A percentile compares a stretch with the other conserved stretches of the same genome.
Conservation (phyloP, 495 filamentous ascomycete genomes). For the Collariella sp. region DNA sequence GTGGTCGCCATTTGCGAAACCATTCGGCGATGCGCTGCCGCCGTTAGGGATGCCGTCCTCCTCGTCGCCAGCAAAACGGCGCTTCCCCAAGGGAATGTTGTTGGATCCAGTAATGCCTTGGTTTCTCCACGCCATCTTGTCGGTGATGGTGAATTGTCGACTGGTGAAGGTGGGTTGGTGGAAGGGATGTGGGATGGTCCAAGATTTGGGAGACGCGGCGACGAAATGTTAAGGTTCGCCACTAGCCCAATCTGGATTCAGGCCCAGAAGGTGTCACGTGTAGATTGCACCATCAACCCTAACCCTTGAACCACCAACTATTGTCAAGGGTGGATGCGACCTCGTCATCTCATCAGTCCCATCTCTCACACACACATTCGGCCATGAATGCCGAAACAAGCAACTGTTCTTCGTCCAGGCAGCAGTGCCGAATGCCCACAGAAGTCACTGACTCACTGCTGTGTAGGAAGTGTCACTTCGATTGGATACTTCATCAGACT, state of each 20-base stretch:
- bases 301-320: neutral
- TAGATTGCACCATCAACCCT: neutral
- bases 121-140: constrained; percentile 78
- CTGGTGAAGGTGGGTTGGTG: neutral
- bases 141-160: neutral
- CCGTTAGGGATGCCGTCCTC: constrained; percentile 34
- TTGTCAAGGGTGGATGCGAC: too few species aligned
- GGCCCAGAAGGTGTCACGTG: neutral
- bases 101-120: constrained; percentile 98
- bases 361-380: too few species aligned
- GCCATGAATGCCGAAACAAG: too few species aligned
- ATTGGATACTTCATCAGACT: too few species aligned
- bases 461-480: too few species aligned
- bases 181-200: neutral
- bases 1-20: neutral
- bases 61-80: constrained; percentile 71
- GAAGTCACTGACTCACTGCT: too few species aligned
- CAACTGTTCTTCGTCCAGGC: too few species aligned
- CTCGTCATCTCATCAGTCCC: too few species aligned
- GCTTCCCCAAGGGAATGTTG: constrained; percentile 88
- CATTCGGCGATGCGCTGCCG: neutral
- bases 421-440: too few species aligned
- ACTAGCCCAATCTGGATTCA: neutral
- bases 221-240: neutral
- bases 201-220: neutral